These are phyloP conservation scores for Umbelopsis ramanniana DNA, from an alignment of 192 early-diverging fungal genomes.

Conservation along the genomic window DNA sequence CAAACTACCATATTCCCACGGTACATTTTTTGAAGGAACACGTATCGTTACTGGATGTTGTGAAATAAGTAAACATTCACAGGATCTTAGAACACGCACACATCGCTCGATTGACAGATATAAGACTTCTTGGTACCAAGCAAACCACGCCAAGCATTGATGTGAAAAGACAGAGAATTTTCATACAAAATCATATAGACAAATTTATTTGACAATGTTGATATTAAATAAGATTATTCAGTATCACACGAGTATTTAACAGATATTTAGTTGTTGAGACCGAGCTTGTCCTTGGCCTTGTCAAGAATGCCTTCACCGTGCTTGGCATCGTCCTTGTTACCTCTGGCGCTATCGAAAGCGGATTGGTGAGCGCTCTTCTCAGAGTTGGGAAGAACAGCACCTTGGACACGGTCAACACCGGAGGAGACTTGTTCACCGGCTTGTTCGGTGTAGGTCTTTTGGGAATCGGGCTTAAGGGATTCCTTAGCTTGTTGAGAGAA, in stretches of 20 bases:
- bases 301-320: neutral
- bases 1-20: no score
- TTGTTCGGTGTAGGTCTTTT: conserved; percentile 29
- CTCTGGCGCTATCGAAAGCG: conserved; percentile 7
- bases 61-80: no score
- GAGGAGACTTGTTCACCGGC: conserved; percentile 20
- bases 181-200: neutral
- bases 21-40: no score
- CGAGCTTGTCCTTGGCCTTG: conserved; percentile 21
- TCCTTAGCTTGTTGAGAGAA: conserved; percentile 26
- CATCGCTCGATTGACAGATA: no score
- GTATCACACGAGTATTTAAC: conserved; percentile 1
- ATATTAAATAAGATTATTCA: neutral
- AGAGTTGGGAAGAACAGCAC: conserved; percentile 12
- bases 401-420: conserved; percentile 6
- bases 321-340: neutral
- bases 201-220: neutral
- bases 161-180: no score
- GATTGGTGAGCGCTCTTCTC: conserved; percentile 14
- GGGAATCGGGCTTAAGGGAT: conserved; percentile 17
- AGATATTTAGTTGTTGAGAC: conserved; percentile 11
- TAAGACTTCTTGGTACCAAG: no score
- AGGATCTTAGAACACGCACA: no score
- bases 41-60: no score
- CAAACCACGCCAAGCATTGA: no score